Conservation (phyloP, 495 filamentous ascomycete species). For the Lophiotrema nucula region DNA sequence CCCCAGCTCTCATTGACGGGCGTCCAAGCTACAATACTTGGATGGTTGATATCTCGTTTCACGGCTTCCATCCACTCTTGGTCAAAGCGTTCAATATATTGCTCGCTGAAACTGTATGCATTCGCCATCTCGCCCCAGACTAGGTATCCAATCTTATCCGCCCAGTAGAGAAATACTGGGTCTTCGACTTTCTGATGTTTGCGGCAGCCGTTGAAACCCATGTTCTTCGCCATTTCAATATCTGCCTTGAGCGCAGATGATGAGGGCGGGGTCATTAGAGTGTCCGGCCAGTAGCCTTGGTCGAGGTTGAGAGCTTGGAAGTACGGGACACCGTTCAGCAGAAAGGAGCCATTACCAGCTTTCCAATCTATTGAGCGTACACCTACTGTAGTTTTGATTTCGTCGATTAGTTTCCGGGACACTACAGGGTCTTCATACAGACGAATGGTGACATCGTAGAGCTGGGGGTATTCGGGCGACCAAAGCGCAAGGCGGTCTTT, state of each 20-base stretch:
- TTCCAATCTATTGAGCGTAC: conserved; percentile 61
- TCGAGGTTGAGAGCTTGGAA: conserved; percentile 67
- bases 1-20: conserved; percentile 64
- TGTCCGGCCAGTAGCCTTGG: conserved; percentile 69
- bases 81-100: conserved; percentile 54
- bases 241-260: conserved; percentile 63
- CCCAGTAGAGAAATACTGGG: conserved; percentile 40
- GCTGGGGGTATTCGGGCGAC: conserved; percentile 58
- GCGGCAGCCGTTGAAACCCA: conserved; percentile 66
- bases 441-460: conserved; percentile 61
- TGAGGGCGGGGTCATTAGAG: conserved; percentile 59
- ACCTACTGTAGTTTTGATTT: conserved; percentile 58
- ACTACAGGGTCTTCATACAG: conserved; percentile 43
- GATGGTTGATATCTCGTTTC: conserved; percentile 59
- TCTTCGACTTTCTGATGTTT: conserved; percentile 55
- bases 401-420: conserved; percentile 41
- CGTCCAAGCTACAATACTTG: conserved; percentile 61
- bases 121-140: conserved; percentile 41
- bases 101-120: conserved; percentile 49
- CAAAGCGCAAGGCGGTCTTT: conserved; percentile 44
- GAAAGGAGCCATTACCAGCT: conserved; percentile 54
- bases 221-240: conserved; percentile 56
- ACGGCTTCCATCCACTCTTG: conserved; percentile 58
- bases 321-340: conserved; percentile 61
- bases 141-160: conserved; percentile 38